Percentiles rank a stretch among this genome's conserved stretches.
Conservation (phyloP, 2,329 filamentous ascomycete genomes). For the Periconia sp. region DNA sequence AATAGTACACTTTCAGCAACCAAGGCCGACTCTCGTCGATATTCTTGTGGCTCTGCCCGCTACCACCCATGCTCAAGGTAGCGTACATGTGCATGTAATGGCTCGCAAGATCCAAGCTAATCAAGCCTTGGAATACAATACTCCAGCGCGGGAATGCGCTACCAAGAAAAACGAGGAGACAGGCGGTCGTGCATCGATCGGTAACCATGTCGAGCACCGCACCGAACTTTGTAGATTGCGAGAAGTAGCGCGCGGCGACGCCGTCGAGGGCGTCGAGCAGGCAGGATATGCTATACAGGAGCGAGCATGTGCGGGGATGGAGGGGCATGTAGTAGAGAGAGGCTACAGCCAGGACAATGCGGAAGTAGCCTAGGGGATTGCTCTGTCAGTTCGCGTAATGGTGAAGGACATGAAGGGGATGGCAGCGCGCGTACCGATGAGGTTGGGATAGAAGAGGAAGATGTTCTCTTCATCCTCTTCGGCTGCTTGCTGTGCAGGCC, state of each 20-base stretch:
- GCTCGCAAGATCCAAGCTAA: conserved; percentile 89
- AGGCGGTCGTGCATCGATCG: conserved; percentile 94
- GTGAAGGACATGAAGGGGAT: neutral
- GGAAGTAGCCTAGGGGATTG: conserved; percentile 52
- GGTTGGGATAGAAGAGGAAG: conserved; percentile 60
- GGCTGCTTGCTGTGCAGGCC: conserved; percentile 15
- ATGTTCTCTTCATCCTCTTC: conserved; percentile 57
- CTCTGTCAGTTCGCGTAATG: conserved; percentile 14
- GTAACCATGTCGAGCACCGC: conserved; percentile 99
- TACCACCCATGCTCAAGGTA: conserved; percentile 84
- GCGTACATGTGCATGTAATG: conserved; percentile 99
- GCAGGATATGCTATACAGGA: conserved; percentile 92
- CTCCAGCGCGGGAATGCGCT: conserved; percentile 94
- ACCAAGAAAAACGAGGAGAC: conserved; percentile 90
- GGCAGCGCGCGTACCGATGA: conserved; percentile 52
- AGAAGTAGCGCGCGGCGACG: conserved; percentile 82
- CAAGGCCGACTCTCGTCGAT: conserved; percentile 87
- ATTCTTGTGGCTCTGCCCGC: conserved; percentile 86
- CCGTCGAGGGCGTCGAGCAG: conserved; percentile 95
- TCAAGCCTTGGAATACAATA: conserved; percentile 91
- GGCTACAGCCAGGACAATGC: conserved; percentile 70
- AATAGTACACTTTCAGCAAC: conserved; percentile 94
- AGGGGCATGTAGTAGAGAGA: conserved; percentile 99
- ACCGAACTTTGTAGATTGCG: conserved; percentile 94
- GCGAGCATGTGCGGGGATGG: conserved; percentile 91